These are phyloP conservation scores for Solanum habrochaites DNA, from an alignment of 257 asterid species.

Conservation along the genomic window DNA sequence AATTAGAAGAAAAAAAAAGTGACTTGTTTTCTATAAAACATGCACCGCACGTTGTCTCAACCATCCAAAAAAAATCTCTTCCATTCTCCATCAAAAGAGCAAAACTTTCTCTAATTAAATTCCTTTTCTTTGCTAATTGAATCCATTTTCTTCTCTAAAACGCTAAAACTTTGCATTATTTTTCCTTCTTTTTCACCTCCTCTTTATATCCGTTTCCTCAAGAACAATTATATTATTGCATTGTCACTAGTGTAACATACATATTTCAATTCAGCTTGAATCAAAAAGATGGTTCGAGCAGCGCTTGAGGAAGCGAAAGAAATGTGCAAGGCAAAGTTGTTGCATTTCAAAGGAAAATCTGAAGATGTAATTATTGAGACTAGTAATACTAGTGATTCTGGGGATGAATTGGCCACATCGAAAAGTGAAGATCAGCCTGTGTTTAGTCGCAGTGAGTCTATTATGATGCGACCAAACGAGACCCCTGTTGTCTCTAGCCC, in stretches of 20 bases:
- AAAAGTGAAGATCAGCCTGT: neutral
- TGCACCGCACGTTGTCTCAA: conserved; percentile 23
- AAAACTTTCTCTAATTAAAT: neutral
- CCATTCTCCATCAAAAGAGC: neutral
- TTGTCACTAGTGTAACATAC: neutral
- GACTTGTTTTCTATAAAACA: neutral
- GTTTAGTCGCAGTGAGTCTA: neutral
- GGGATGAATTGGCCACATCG: neutral
- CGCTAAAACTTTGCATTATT: neutral
- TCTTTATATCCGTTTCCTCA: neutral
- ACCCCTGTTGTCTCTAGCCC: conserved; percentile 4
- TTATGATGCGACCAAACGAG: conserved; percentile 1
- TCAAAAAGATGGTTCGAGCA: conserved; percentile 36
- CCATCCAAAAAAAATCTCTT: conserved; percentile 7
- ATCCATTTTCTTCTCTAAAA: neutral
- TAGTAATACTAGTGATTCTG: neutral
- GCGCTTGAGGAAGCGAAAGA: conserved; percentile 30
- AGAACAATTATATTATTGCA: neutral
- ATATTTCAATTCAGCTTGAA: neutral
- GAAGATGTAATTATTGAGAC: conserved; percentile 10
- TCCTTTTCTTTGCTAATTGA: neutral
- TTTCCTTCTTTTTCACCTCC: neutral
- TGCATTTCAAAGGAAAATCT: conserved; percentile 21
- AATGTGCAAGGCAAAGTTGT: neutral
- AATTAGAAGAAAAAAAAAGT: neutral